Conservation (phyloP, 305 asterid species). For the Solanum hybrid region DNA sequence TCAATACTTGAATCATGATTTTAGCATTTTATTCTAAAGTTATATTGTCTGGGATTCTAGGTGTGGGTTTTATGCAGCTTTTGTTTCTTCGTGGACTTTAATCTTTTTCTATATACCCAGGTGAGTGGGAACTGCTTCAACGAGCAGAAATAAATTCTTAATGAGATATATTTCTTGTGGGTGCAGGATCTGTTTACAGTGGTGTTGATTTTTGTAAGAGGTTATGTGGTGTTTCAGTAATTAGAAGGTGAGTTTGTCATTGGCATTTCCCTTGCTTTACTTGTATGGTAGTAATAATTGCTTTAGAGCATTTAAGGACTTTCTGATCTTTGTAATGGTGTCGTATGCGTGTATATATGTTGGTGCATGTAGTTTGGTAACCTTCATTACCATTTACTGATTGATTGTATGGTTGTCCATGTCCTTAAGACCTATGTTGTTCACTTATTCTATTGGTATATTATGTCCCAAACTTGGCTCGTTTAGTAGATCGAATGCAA, state of each 20-base stretch:
- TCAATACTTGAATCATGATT: not conserved
- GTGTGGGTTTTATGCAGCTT: not conserved
- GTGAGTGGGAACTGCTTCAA: not conserved
- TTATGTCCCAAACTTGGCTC: not conserved
- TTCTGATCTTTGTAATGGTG: not conserved
- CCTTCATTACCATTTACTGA: not conserved
- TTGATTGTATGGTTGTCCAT: not conserved
- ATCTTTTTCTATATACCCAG: not conserved
- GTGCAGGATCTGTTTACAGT: constrained; percentile 85
- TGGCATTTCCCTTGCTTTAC: not conserved
- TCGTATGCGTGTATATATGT: not conserved
- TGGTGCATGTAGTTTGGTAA: not conserved
- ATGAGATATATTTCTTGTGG: constrained; percentile 4
- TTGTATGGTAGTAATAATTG: not conserved
- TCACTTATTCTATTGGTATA: not conserved
- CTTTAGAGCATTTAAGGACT: not conserved
- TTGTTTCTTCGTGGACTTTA: not conserved
- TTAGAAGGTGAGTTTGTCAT: constrained; percentile 61
- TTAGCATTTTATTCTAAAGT: not conserved
- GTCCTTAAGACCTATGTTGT: not conserved
- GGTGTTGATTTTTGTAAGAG: constrained; percentile 98
- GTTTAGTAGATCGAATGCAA: not conserved
- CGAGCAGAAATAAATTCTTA: not conserved
- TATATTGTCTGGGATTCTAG: not conserved
- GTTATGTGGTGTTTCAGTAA: constrained; percentile 91